phyloP scores from a whole-genome alignment of 805 yeast species.

The Suhomyces prunicola region DNA sequence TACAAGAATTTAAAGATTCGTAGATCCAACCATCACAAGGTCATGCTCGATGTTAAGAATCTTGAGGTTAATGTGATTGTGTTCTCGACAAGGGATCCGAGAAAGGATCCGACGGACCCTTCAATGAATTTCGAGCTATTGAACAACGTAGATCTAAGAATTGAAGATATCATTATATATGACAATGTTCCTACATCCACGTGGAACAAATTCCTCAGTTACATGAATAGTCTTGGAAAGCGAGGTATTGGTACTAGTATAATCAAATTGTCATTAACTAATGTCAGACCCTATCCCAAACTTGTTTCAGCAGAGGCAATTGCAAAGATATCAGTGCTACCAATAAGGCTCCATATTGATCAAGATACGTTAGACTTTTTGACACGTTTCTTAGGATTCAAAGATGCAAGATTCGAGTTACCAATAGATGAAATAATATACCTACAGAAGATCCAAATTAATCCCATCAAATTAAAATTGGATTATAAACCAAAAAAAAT shows the following conservation, averaged over 20 bases:
- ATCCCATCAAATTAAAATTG: slow-evolving; percentile 57
- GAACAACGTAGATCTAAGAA: slow-evolving; percentile 45
- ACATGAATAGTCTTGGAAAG: slow-evolving; percentile 65
- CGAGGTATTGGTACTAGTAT: slow-evolving; percentile 68
- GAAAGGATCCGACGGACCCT: slow-evolving; percentile 32
- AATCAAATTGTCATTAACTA: slow-evolving; percentile 50
- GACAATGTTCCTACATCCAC: slow-evolving; percentile 86
- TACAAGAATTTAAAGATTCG: slow-evolving; percentile 52
- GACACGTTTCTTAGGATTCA: slow-evolving; percentile 76
- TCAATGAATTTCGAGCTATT: slow-evolving; percentile 41
- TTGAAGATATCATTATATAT: slow-evolving; percentile 56
- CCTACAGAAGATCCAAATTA: slow-evolving; percentile 65
- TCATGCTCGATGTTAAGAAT: slow-evolving; percentile 53
- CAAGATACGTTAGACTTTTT: slow-evolving; percentile 90
- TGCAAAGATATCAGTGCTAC: slow-evolving; percentile 55
- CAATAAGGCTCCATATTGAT: slow-evolving; percentile 81
- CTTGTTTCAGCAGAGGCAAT: slow-evolving; percentile 69
- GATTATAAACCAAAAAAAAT: slow-evolving; percentile 92
- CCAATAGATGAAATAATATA: slow-evolving; percentile 65
- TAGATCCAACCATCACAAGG: slow-evolving; percentile 62
- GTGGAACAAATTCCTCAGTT: slow-evolving; percentile 81
- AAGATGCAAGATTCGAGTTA: slow-evolving; percentile 62
- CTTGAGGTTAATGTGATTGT: slow-evolving; percentile 47
- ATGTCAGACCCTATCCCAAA: slow-evolving; percentile 60
- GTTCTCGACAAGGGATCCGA: slow-evolving; percentile 47